These are phyloP conservation scores for Schwanniomyces yamadae DNA, from an alignment of 805 yeast genomes.

Conservation along the genomic window DNA sequence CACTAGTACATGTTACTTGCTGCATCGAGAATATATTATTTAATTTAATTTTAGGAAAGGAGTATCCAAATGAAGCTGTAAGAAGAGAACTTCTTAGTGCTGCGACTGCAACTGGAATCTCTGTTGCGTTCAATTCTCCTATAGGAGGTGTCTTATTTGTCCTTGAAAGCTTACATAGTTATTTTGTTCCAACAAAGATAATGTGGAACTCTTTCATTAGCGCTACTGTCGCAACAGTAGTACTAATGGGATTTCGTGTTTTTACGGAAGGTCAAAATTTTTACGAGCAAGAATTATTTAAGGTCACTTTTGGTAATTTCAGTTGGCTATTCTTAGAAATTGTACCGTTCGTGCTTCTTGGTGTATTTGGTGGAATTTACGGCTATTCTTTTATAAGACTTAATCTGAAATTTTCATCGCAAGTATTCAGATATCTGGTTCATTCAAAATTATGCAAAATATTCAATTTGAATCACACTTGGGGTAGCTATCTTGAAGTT, in stretches of 20 bases:
- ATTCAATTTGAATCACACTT: slow-evolving; percentile 13
- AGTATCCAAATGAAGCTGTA: slow-evolving; percentile 54
- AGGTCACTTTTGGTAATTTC: slow-evolving; percentile 65
- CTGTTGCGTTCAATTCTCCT: slow-evolving; percentile 84
- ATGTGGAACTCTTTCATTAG: slow-evolving; percentile 86
- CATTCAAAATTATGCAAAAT: slow-evolving; percentile 20
- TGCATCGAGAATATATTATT: slow-evolving; percentile 46
- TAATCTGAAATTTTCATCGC: slow-evolving; percentile 33
- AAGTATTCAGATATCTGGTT: slow-evolving; percentile 32
- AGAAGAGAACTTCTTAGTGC: slow-evolving; percentile 69
- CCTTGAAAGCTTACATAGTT: slow-evolving; percentile 64
- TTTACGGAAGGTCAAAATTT: slow-evolving; percentile 41
- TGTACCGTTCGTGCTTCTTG: slow-evolving; percentile 69
- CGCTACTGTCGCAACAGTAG: slow-evolving; percentile 69
- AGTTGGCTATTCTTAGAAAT: slow-evolving; percentile 73
- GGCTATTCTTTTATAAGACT: slow-evolving; percentile 55
- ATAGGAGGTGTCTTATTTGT: slow-evolving; percentile 85
- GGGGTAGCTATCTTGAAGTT: slow-evolving; percentile 47
- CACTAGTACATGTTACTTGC: slow-evolving; percentile 76
- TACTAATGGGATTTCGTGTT: slow-evolving; percentile 43
- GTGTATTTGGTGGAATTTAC: slow-evolving; percentile 65
- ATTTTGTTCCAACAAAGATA: slow-evolving; percentile 58
- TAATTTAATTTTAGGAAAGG: slow-evolving; percentile 25
- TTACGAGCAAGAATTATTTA: slow-evolving; percentile 51
- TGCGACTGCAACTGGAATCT: slow-evolving; percentile 79